Percentiles rank a stretch among this genome's conserved stretches.
Evolutionary conservation across 2,329 filamentous ascomycete genomes (phyloP).

Genomic region (Pseudonectria buxi): DNA sequence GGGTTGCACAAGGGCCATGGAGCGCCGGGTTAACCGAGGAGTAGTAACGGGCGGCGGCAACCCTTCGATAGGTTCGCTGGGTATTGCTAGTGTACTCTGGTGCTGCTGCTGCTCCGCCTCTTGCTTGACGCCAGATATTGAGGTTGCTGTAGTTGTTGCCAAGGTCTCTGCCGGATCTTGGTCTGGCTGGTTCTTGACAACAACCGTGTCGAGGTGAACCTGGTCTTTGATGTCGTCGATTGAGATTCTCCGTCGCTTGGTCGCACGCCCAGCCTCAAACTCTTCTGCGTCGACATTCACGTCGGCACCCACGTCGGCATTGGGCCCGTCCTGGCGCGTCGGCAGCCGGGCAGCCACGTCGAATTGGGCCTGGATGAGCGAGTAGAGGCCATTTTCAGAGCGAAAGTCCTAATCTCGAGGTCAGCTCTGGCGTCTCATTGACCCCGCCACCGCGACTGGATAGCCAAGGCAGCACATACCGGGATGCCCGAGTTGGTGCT

Average conservation of each 20-base stretch:
- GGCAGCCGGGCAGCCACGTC: slow-evolving; percentile 42
- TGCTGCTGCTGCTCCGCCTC: slow-evolving; percentile 4
- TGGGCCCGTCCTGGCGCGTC: slow-evolving; percentile 19
- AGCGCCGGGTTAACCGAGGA: slow-evolving; percentile 13
- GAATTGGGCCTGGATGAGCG: slow-evolving; percentile 62
- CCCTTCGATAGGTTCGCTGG: background rate
- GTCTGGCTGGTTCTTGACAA: slow-evolving; percentile 3
- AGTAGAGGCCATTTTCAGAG: slow-evolving; percentile 66
- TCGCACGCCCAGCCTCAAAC: slow-evolving; percentile 13
- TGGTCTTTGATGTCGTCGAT: slow-evolving; percentile 13
- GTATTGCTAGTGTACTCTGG: too few relatives aligned
- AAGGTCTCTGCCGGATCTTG: too few relatives aligned
- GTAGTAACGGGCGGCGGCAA: slow-evolving; percentile 9
- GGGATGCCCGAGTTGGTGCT: slow-evolving; percentile 72
- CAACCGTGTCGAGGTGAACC: slow-evolving; percentile 14
- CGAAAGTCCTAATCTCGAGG: slow-evolving; percentile 53
- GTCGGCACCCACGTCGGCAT: slow-evolving; percentile 12
- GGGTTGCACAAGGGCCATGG: slow-evolving; percentile 14
- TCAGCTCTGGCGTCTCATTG: slow-evolving; percentile 9
- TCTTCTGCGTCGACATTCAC: slow-evolving; percentile 14
- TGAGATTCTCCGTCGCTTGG: slow-evolving; percentile 30
- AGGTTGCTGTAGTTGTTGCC: background rate
- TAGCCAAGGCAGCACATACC: slow-evolving; percentile 33
- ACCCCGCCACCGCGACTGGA: slow-evolving; percentile 3
- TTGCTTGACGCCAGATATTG: slow-evolving; percentile 2